A percentile compares a stretch with the other conserved stretches of the same genome.
Conservation (phyloP, 116 monocot species). For the Trichopus zeylanicus region DNA sequence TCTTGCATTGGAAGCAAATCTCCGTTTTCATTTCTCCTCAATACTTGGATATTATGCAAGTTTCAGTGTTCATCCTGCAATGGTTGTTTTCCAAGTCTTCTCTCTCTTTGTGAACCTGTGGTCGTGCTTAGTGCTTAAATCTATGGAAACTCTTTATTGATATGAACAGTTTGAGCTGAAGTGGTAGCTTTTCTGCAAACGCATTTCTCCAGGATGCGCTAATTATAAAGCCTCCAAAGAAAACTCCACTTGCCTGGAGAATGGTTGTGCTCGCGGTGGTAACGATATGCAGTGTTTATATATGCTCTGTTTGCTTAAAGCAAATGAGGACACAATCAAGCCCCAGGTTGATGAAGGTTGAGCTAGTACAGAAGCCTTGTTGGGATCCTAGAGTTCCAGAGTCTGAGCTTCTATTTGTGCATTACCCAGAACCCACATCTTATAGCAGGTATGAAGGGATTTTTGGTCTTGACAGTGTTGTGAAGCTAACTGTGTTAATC, state of each 20-base stretch:
- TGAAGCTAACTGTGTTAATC: not conserved
- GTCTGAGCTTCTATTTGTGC: slow-evolving; percentile 25
- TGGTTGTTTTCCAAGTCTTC: no score
- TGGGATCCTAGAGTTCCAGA: slow-evolving; percentile 7
- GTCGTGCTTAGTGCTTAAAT: no score
- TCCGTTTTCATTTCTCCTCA: no score
- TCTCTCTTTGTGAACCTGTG: no score
- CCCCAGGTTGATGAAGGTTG: slow-evolving; percentile 16
- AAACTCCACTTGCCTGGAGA: slow-evolving; percentile 14
- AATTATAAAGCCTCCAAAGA: slow-evolving; percentile 39
- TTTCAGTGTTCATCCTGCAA: no score
- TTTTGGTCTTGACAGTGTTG: not conserved
- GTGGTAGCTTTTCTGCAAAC: not conserved
- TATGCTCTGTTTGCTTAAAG: slow-evolving; percentile 36
- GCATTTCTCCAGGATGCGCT: slow-evolving; percentile 24
- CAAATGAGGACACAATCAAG: slow-evolving; percentile 17
- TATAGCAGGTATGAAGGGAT: slow-evolving; percentile 34
- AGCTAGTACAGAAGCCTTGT: slow-evolving; percentile 20
- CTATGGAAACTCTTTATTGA: no score
- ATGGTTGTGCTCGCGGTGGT: slow-evolving; percentile 28
- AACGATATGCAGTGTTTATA: slow-evolving; percentile 38
- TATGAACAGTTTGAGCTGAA: no score
- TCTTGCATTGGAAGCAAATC: no score
- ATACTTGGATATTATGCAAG: no score
- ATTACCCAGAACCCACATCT: slow-evolving; percentile 44